phyloP scores from a whole-genome alignment of 2,329 filamentous ascomycete genomes.

The Hypoxylon sp. region DNA sequence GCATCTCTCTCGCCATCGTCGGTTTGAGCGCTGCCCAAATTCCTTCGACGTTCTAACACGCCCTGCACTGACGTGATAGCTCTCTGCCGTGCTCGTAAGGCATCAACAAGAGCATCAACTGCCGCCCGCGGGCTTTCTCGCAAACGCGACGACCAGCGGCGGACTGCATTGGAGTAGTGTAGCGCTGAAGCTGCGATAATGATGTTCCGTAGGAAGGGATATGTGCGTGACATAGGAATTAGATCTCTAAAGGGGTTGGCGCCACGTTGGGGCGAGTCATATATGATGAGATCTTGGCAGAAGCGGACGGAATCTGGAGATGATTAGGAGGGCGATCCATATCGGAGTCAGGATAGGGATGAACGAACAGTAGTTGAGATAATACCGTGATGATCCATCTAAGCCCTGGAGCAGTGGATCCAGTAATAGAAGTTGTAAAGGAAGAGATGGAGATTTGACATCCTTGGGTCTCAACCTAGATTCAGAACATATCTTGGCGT shows the following conservation, averaged over 20 bases:
- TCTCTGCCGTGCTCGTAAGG: conserved; percentile 56
- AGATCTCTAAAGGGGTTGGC: conserved; percentile 59
- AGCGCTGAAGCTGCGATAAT: conserved; percentile 59
- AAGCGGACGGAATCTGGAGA: conserved; percentile 46
- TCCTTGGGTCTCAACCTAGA: background rate
- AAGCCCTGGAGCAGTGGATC: conserved; percentile 66
- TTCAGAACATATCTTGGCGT: background rate
- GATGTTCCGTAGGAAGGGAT: conserved; percentile 58
- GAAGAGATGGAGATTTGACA: conserved; percentile 3
- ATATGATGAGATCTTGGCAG: conserved; percentile 62
- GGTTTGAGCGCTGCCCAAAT: conserved; percentile 34
- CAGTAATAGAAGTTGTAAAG: conserved; percentile 47
- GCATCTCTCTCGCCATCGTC: conserved; percentile 55
- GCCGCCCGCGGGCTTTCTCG: conserved; percentile 25
- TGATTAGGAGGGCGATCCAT: conserved; percentile 3
- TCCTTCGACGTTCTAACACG: conserved; percentile 46
- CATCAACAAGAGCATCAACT: conserved; percentile 54
- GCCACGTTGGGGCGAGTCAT: conserved; percentile 51
- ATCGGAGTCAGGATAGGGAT: background rate
- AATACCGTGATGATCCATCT: conserved; percentile 54
- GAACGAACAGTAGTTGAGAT: conserved; percentile 60
- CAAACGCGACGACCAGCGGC: conserved; percentile 44
- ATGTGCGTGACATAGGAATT: conserved; percentile 55
- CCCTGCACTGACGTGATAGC: conserved; percentile 54
- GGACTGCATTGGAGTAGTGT: conserved; percentile 57